phyloP scores from a whole-genome alignment of 176 grass and related monocot genomes.

The Aechmea fasciata region DNA sequence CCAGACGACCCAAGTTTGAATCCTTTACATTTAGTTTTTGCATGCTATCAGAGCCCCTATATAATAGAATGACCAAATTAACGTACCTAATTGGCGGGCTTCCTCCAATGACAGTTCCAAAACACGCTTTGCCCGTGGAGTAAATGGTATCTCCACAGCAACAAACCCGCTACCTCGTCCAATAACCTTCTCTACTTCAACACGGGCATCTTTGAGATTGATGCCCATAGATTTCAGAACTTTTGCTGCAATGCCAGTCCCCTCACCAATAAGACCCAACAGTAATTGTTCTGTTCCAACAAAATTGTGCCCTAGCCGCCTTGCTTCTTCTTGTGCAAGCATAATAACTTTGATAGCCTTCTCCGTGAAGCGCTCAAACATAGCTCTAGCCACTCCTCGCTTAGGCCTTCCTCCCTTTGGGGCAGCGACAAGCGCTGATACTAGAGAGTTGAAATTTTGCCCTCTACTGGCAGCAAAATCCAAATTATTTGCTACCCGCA shows the following conservation, averaged over 20 bases:
- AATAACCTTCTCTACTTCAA: conserved; percentile 91
- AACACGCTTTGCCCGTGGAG: conserved; percentile 89
- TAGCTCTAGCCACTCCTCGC: conserved; percentile 52
- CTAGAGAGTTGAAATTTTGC: conserved; percentile 36
- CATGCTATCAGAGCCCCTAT: background rate
- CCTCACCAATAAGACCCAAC: conserved; percentile 79
- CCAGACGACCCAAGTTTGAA: no score
- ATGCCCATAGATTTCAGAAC: conserved; percentile 94
- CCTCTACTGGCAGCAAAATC: conserved; percentile 30
- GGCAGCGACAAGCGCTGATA: conserved; percentile 42
- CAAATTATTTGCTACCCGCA: conserved; percentile 38
- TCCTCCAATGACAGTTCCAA: conserved; percentile 91
- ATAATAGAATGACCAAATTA: background rate
- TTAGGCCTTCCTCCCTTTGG: conserved; percentile 24
- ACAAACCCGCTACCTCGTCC: conserved; percentile 94
- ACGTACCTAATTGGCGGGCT: conserved; percentile 77
- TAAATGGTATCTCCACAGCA: conserved; percentile 97
- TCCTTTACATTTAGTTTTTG: background rate
- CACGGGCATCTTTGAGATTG: conserved; percentile 91
- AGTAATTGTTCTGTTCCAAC: conserved; percentile 95
- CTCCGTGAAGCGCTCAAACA: conserved; percentile 88
- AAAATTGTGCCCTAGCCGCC: conserved; percentile 80
- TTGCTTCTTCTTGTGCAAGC: conserved; percentile 93
- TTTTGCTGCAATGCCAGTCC: conserved; percentile 84
- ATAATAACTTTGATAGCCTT: conserved; percentile 98